Percentiles rank a stretch among this genome's conserved stretches.
phyloP scores from a whole-genome alignment of 2,329 filamentous ascomycete species.

The Cladosporium cucumerinum region DNA sequence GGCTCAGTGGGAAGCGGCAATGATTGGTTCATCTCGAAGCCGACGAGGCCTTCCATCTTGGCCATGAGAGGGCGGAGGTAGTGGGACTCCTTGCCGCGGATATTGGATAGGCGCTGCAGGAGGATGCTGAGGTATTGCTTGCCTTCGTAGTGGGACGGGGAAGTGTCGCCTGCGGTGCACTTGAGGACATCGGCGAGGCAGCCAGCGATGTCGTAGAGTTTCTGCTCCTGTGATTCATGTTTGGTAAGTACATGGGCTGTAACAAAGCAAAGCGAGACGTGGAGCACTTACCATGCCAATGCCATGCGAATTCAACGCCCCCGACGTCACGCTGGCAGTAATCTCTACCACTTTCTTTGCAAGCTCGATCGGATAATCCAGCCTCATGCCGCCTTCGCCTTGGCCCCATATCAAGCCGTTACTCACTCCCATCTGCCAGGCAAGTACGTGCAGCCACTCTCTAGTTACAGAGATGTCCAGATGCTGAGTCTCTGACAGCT shows the following conservation, averaged over 20 bases:
- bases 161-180: conserved; percentile 35
- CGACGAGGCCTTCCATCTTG: conserved; percentile 33
- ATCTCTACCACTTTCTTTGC: conserved; percentile 35
- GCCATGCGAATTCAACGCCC: conserved; percentile 35
- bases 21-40: conserved; percentile 20
- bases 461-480: conserved; percentile 35
- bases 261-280: neutral
- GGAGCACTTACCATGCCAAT: conserved; percentile 34
- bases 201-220: conserved; percentile 36
- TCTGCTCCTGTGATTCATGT: conserved; percentile 31
- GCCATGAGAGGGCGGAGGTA: conserved; percentile 35
- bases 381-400: conserved; percentile 33
- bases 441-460: conserved; percentile 37
- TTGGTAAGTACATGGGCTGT: neutral
- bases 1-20: conserved; percentile 23
- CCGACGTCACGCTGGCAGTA: conserved; percentile 27
- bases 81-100: conserved; percentile 35
- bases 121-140: conserved; percentile 35
- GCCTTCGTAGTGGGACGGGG: conserved; percentile 32
- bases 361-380: conserved; percentile 38
- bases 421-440: conserved; percentile 38
- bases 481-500: conserved; percentile 35
- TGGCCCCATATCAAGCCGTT: conserved; percentile 37
- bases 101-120: conserved; percentile 33
- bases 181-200: conserved; percentile 37